These are phyloP conservation scores for Letharia lupina DNA, from an alignment of 495 filamentous ascomycete genomes.

Conservation along the genomic window DNA sequence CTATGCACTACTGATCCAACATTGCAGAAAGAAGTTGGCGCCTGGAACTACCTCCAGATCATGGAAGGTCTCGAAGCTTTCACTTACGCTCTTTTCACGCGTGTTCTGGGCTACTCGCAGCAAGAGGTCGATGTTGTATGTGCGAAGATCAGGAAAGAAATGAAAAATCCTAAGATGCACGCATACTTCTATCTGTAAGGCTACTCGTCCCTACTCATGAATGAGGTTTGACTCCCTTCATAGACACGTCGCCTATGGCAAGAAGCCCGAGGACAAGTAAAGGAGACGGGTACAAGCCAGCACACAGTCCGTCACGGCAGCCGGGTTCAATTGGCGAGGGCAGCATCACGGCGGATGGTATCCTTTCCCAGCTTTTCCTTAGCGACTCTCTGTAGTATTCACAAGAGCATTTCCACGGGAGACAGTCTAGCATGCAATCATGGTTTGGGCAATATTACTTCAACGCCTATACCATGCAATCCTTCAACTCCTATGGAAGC, in stretches of 20 bases:
- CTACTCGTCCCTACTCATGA: neutral
- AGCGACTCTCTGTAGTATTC: neutral
- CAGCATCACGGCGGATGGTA: neutral
- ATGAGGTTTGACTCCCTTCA: neutral
- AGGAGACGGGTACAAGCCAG: neutral
- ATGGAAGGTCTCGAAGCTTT: conserved; percentile 38
- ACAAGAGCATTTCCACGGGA: neutral
- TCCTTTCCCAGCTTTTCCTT: too few species aligned
- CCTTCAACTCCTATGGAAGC: neutral
- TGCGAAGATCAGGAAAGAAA: conserved; percentile 42
- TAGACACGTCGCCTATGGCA: conserved; percentile 14
- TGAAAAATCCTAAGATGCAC: conserved; percentile 45
- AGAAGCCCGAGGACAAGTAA: conserved; percentile 5
- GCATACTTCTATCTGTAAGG: conserved; percentile 23
- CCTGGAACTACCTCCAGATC: conserved; percentile 35
- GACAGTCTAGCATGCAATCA: neutral
- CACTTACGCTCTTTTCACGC: conserved; percentile 42
- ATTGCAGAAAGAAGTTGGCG: conserved; percentile 23
- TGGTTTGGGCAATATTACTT: neutral
- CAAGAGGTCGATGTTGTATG: conserved; percentile 49
- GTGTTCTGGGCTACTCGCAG: conserved; percentile 45
- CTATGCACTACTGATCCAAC: neutral
- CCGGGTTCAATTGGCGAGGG: neutral
- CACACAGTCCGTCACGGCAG: neutral
- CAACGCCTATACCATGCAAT: neutral